A percentile compares a stretch with the other conserved stretches of the same genome.
phyloP scores from a whole-genome alignment of 1,284 basidiomycete species.

The Ceratobasidium sp. region DNA sequence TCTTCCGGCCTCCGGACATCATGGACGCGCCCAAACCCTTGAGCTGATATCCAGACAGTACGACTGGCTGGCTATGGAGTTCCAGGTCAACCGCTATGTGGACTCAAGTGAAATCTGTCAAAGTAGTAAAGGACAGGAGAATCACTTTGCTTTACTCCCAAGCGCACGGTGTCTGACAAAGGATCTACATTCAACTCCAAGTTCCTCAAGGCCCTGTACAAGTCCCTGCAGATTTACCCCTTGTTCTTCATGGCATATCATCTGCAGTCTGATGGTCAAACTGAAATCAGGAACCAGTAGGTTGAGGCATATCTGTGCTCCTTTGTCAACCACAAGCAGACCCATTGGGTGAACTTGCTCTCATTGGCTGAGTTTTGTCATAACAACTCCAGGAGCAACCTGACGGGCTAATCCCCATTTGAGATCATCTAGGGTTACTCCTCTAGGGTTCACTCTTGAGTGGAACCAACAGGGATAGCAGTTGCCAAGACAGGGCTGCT shows the following conservation, averaged over 20 bases:
- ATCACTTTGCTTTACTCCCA: constrained; percentile 43
- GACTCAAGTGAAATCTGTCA: constrained; percentile 35
- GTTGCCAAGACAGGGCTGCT: background rate
- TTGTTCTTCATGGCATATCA: constrained; percentile 51
- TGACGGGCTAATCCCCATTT: constrained; percentile 28
- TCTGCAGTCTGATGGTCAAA: constrained; percentile 49
- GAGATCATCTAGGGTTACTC: constrained; percentile 8
- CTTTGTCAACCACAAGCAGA: constrained; percentile 37
- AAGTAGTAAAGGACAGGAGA: constrained; percentile 45
- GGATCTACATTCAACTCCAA: constrained; percentile 51
- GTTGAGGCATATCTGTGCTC: constrained; percentile 33
- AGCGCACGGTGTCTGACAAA: constrained; percentile 6
- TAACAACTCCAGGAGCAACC: constrained; percentile 51
- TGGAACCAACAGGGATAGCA: background rate
- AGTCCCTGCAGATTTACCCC: constrained; percentile 45
- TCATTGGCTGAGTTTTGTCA: constrained; percentile 55
- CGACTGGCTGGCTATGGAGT: constrained; percentile 38
- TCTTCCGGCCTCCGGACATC: constrained; percentile 51
- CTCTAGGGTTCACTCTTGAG: constrained; percentile 19
- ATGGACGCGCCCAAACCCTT: constrained; percentile 54
- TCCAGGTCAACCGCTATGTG: constrained; percentile 16
- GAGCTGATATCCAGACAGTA: constrained; percentile 25
- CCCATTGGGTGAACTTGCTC: constrained; percentile 48
- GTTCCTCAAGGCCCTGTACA: constrained; percentile 49
- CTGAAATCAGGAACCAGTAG: constrained; percentile 39